phyloP scores from a whole-genome alignment of 1,284 basidiomycete species.

The Xerocomus minutiporus region DNA sequence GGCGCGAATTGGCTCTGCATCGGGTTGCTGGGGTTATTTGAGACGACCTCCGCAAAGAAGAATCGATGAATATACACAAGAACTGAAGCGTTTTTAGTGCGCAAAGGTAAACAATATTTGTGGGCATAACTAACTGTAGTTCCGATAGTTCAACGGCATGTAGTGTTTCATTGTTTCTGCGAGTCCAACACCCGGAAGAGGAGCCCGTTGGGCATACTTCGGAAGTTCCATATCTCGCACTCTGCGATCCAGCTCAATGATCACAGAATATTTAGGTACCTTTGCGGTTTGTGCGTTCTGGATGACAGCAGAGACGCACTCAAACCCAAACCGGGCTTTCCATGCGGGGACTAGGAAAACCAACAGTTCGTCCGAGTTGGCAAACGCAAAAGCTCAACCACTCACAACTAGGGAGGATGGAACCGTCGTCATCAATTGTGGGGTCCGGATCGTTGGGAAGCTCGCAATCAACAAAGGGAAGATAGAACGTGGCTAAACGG shows the following conservation, averaged over 20 bases:
- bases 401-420: slow-evolving; percentile 51
- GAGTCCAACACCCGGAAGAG: slow-evolving; percentile 40
- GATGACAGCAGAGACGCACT: slow-evolving; percentile 62
- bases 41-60: slow-evolving; percentile 62
- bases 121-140: slow-evolving; percentile 46
- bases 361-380: background rate
- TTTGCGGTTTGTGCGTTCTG: slow-evolving; percentile 60
- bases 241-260: slow-evolving; percentile 59
- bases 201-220: slow-evolving; percentile 43
- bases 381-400: slow-evolving; percentile 10
- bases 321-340: slow-evolving; percentile 67
- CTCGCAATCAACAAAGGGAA: slow-evolving; percentile 64
- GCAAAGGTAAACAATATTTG: background rate
- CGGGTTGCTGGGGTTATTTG: slow-evolving; percentile 52
- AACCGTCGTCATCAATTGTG: slow-evolving; percentile 50
- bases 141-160: slow-evolving; percentile 64
- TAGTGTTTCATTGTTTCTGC: slow-evolving; percentile 57
- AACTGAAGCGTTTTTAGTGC: slow-evolving; percentile 35
- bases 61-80: slow-evolving; percentile 64
- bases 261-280: slow-evolving; percentile 60
- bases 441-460: slow-evolving; percentile 53
- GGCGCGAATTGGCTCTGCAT: slow-evolving; percentile 61
- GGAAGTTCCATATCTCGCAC: slow-evolving; percentile 61
- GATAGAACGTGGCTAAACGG: slow-evolving; percentile 57
- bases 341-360: slow-evolving; percentile 54